Conservation (phyloP, 2,329 filamentous ascomycete species). For the Beauveria asiatica region DNA sequence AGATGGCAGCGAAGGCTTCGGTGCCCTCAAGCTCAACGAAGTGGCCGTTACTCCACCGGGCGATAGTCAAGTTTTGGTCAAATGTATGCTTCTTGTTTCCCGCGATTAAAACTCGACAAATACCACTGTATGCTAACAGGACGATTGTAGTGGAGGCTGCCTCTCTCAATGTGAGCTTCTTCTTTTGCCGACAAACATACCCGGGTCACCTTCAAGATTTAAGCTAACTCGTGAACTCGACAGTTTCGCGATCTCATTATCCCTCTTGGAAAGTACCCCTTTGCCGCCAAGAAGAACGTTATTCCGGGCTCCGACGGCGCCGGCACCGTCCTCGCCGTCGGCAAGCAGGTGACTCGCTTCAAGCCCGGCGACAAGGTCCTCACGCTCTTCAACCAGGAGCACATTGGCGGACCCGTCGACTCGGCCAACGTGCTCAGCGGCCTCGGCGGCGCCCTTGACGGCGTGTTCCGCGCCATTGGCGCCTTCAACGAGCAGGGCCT, state of each 20-base stretch:
- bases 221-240: neutral
- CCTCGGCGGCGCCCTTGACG: constrained; percentile 60
- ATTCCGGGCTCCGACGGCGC: constrained; percentile 46
- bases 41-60: constrained; percentile 52
- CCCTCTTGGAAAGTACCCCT: constrained; percentile 38
- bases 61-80: constrained; percentile 65
- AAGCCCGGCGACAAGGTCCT: constrained; percentile 44
- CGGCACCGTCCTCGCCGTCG: constrained; percentile 44
- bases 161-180: constrained; percentile 36
- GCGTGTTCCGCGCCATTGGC: constrained; percentile 58
- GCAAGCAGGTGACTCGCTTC: constrained; percentile 39
- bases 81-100: constrained; percentile 25
- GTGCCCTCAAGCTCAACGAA: constrained; percentile 48
- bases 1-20: constrained; percentile 38
- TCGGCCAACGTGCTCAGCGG: constrained; percentile 36
- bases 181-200: too few relatives aligned
- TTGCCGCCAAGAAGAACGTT: constrained; percentile 33
- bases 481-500: constrained; percentile 61
- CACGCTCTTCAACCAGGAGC: constrained; percentile 54
- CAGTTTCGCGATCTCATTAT: constrained; percentile 45
- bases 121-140: neutral
- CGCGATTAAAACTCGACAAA: too few relatives aligned
- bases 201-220: too few relatives aligned
- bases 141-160: constrained; percentile 33
- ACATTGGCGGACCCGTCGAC: constrained; percentile 37